Evolutionary conservation across 2,329 filamentous ascomycete species (phyloP), one percentile per base, ranked within the genome.

Genomic region (Clarireedia paspali): DNA sequence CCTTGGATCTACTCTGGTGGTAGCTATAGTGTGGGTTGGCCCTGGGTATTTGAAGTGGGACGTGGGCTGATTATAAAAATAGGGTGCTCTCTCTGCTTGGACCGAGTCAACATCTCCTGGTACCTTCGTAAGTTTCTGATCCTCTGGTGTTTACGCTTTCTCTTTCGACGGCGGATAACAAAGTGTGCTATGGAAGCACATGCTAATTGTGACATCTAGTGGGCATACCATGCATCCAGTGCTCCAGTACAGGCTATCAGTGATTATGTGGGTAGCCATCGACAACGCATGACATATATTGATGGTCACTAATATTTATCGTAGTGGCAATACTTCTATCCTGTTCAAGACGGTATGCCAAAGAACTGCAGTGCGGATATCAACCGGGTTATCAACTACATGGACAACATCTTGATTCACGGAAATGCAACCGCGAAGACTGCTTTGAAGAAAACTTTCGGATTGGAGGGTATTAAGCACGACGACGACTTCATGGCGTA

Each of bases 1-100:
- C 80, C 81, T 2, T 84, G 81, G 80, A 73, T 83, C 5, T 70
- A 78, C 47, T 70, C 73, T 6, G 81, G 81, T 14, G 80, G 79
- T 27, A 81, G 77, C 0, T 84, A 84, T 64, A 75, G 74, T 34
- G 42, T 45, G 23, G 12, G 42, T 23, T 20, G 20, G 10, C 23
- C 3, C 12, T 3, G 20, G 7, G 20, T 6, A 6, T 5, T 23
- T 45, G 5, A 6, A 23, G n/a, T 2, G n/a, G 20, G 42, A 23
- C n/a, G 12, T 45, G 20, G 42, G 42, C 42, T 45, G 23, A 45
- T 24, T 23, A 14, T 45, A 23, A 5, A 5, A 45, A 45, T 24
- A 45, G 42, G 81, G 80, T 42, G 77, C 79, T 5, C 69, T 84
- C 15, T 67, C 78, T 2, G 80, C 78, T 0, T 83, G 80, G 79